Conservation (phyloP, 306 rosid species). For the Casuarina cunninghamiana region DNA sequence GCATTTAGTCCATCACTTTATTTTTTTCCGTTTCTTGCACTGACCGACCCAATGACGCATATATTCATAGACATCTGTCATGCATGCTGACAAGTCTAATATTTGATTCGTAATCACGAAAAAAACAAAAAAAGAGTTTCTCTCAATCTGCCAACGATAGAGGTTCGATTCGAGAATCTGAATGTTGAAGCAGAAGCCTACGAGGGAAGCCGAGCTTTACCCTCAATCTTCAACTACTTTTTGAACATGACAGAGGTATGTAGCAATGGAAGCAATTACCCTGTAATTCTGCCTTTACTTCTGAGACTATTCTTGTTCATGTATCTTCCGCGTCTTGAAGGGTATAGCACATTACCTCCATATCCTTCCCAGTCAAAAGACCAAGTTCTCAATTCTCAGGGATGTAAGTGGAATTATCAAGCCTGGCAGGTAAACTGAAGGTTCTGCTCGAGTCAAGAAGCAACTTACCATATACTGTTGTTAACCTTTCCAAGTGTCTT, state of each 20-base stretch:
- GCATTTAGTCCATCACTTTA: too few relatives aligned
- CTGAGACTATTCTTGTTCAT: neutral
- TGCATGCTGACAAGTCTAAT: neutral
- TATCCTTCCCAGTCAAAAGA: conserved; percentile 36
- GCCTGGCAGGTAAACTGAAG: conserved; percentile 68
- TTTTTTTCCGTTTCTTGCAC: too few relatives aligned
- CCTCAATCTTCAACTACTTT: conserved; percentile 23
- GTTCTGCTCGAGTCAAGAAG: neutral
- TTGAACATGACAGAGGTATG: conserved; percentile 18
- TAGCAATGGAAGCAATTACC: neutral
- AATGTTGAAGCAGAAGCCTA: conserved; percentile 60
- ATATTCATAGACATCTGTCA: neutral
- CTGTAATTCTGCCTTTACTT: neutral
- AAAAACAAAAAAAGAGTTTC: conserved; percentile 50
- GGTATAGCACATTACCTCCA: conserved; percentile 32
- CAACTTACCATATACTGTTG: neutral
- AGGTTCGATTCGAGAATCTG: conserved; percentile 66
- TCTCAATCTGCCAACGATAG: conserved; percentile 62
- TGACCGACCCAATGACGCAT: too few relatives aligned
- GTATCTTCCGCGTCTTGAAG: conserved; percentile 21
- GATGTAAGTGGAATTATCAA: conserved; percentile 76
- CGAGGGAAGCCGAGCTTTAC: conserved; percentile 70
- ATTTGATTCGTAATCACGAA: neutral
- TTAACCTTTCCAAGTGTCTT: neutral
- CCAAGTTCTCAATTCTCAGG: conserved; percentile 48